Base-by-base conservation (phyloP, 2,329 filamentous ascomycete species). In the Colletotrichum karsti region DNA sequence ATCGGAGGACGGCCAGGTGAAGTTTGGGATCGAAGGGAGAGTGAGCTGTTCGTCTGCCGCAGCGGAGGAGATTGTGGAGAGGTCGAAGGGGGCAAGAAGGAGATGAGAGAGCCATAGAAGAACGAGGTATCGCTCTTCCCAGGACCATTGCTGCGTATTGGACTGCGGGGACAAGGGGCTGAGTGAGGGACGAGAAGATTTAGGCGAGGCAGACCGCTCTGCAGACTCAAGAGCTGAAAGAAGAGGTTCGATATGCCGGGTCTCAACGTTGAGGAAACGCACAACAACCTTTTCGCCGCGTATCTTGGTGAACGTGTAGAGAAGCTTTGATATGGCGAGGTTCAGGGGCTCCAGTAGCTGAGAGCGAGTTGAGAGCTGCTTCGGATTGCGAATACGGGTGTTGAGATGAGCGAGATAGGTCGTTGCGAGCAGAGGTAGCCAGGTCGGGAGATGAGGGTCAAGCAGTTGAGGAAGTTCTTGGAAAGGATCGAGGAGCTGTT, bases 401-500 rank as follows among this genome's bases (percentile, higher is more conserved):
- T 82, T 82, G 8, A 94, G 81, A 73, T 89, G 90, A 60, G 89
- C 87, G 20, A 97, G 82, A 74, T 95, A 97, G 18, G 93, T 91
- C 74, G 91, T 87, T 26, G 93, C 90, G 37, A 98, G 84, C 42
- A 88, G 83, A 24, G 93, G 91, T 55, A 98, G 84, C 79, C 97
- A 90, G 70, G 82, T 86, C 56, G 92, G 90, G 44, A 99, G 85
- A 78, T 95, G 88, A 9, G 93, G 89, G 80, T 99, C 96, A 26
- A 99, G 87, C 41, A 98, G 87, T 78, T 99, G 96, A 18, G 96
- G 96, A 72, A 97, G 91, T 83, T 98, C 95, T 84, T 98, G 95
- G 73, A 98, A 99, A 2, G 92, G 90, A 73, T 98, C 94, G 55
- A 99, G 88, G 5, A 87, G 78, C 83, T 86, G 35, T n/a, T 13